Conservation (phyloP, 2,329 filamentous ascomycete genomes). For the Fusarium pilosicola region DNA sequence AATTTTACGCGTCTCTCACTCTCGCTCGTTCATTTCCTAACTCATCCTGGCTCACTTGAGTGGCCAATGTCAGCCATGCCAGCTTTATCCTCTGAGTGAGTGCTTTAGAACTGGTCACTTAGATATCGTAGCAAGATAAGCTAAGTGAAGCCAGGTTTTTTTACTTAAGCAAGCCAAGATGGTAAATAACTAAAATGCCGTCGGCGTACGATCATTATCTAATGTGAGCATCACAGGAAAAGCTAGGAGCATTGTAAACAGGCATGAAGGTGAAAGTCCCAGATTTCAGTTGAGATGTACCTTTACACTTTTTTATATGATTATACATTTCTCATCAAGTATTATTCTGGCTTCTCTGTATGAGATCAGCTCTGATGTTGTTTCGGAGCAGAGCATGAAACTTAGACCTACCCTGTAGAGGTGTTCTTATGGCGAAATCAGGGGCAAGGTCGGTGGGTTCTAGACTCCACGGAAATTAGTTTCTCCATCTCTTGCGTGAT, state of each 20-base stretch:
- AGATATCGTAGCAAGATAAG: not conserved
- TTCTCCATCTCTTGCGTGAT: not conserved
- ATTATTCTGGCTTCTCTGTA: too few species aligned
- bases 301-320: fast-evolving
- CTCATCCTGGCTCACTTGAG: not conserved
- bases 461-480: not conserved
- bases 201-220: fast-evolving
- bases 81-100: not conserved
- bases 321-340: not conserved
- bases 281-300: too few species aligned
- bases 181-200: too few species aligned
- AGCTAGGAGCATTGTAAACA: not conserved
- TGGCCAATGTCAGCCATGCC: fast-evolving
- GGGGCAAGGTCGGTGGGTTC: not conserved
- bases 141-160: not conserved
- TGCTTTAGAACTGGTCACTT: fast-evolving
- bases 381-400: not conserved
- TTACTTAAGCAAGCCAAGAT: fast-evolving
- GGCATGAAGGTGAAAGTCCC: fast-evolving
- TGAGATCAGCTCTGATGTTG: too few species aligned
- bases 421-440: fast-evolving
- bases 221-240: too few species aligned
- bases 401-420: not conserved
- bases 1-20: not conserved
- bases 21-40: not conserved